These are phyloP conservation scores for Plasmodium berghei DNA, from an alignment of 169 alveolate genomes.

Conservation along the genomic window DNA sequence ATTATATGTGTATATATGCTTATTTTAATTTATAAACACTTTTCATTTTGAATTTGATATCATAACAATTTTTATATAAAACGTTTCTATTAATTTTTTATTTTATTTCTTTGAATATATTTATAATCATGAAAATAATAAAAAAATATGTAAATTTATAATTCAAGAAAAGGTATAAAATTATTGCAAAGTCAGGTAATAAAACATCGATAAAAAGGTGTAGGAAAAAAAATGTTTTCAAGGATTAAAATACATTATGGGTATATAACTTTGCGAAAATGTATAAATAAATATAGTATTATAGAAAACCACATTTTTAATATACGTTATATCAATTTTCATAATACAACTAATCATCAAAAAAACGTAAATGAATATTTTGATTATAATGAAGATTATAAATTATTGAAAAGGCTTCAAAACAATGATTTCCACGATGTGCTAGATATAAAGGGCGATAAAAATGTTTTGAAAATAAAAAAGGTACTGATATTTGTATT, in stretches of 20 bases:
- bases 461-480: slow-evolving; percentile 23
- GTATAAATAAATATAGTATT: not conserved
- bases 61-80: not conserved
- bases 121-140: slow-evolving; percentile 4
- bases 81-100: not conserved
- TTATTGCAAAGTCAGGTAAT: not conserved
- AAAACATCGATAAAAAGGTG: not conserved
- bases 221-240: slow-evolving; percentile 28
- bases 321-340: not conserved
- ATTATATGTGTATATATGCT: not conserved
- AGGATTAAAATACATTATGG: slow-evolving; percentile 4
- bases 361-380: slow-evolving; percentile 11
- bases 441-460: slow-evolving; percentile 9
- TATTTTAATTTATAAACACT: slow-evolving; percentile 1
- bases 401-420: slow-evolving; percentile 25
- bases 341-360: slow-evolving; percentile 3
- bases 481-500: slow-evolving; percentile 13
- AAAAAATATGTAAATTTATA: not conserved
- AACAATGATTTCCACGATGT: slow-evolving; percentile 10
- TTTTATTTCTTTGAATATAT: not conserved
- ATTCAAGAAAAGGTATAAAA: not conserved
- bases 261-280: slow-evolving; percentile 2
- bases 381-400: slow-evolving; percentile 39
- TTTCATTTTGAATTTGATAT: slow-evolving; percentile 7
- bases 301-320: slow-evolving; percentile 1